Percentiles rank a stretch among this genome's conserved stretches.
phyloP scores from a whole-genome alignment of 495 filamentous ascomycete genomes.

The Aspergillus egyptiacus region DNA sequence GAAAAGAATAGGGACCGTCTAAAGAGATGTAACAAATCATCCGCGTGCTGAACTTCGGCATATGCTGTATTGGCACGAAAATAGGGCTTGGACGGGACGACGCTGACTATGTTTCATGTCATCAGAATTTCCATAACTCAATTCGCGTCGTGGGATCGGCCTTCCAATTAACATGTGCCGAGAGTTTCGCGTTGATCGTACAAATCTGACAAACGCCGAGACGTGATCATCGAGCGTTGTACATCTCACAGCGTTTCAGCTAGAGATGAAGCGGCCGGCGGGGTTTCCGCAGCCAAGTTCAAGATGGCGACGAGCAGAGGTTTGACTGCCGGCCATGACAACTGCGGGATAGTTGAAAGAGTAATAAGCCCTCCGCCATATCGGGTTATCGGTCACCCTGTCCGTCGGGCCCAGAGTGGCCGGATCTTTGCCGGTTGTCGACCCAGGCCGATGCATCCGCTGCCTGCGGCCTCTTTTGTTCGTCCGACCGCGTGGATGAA shows the following conservation, averaged over 20 bases:
- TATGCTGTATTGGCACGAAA: not conserved
- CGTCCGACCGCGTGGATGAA: conserved; percentile 27
- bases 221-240: conserved; percentile 5
- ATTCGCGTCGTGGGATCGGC: not conserved
- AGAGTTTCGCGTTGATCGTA: conserved; percentile 5
- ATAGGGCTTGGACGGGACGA: not conserved
- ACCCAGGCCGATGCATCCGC: conserved; percentile 59
- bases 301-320: not conserved
- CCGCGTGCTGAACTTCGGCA: not conserved
- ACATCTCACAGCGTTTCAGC: conserved; percentile 11
- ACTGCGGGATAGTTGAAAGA: not conserved
- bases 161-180: not conserved
- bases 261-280: conserved; percentile 7
- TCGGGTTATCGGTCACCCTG: conserved; percentile 29
- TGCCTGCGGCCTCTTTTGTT: conserved; percentile 45
- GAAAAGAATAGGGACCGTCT: conserved; percentile 8
- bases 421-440: conserved; percentile 50
- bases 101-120: not conserved
- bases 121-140: not conserved
- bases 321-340: not conserved
- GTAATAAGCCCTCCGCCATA: not conserved
- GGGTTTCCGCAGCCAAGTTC: not conserved
- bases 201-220: conserved; percentile 11
- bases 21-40: conserved; percentile 1
- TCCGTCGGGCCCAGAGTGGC: conserved; percentile 36